Conservation (phyloP, 2,329 filamentous ascomycete genomes). For the Colletotrichum aenigma region DNA sequence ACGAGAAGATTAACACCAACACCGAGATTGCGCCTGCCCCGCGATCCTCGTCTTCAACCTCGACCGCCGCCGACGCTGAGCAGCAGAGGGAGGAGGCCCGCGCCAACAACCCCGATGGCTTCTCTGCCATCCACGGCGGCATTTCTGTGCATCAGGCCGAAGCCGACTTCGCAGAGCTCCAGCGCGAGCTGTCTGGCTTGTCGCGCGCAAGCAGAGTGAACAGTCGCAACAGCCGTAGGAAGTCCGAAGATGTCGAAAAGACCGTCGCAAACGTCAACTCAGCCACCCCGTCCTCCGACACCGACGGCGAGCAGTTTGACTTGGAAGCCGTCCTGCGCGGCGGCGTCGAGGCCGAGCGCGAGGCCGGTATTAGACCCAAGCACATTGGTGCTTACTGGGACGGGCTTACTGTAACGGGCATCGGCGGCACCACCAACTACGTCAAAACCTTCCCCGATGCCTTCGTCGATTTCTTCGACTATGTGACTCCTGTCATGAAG, state of each 20-base stretch:
- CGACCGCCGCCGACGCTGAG: slow-evolving; percentile 28
- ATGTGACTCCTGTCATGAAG: slow-evolving; percentile 66
- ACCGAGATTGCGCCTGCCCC: not conserved
- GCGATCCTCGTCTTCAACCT: slow-evolving; percentile 27
- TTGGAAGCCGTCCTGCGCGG: slow-evolving; percentile 77
- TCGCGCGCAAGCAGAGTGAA: slow-evolving; percentile 54
- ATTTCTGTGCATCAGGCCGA: slow-evolving; percentile 72
- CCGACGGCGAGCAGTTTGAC: slow-evolving; percentile 69
- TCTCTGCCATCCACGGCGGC: slow-evolving; percentile 45
- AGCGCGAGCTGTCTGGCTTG: slow-evolving; percentile 61
- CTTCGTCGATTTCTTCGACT: slow-evolving; percentile 77
- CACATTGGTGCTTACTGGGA: slow-evolving; percentile 84
- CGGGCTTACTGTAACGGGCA: slow-evolving; percentile 74
- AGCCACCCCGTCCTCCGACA: slow-evolving; percentile 39
- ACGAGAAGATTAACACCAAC: slow-evolving; percentile 20
- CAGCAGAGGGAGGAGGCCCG: slow-evolving; percentile 38
- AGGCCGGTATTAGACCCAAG: slow-evolving; percentile 81
- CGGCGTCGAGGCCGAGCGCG: slow-evolving; percentile 71
- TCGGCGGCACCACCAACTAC: slow-evolving; percentile 75
- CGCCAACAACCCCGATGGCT: slow-evolving; percentile 53
- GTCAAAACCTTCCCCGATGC: slow-evolving; percentile 79
- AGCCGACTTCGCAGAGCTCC: slow-evolving; percentile 73
- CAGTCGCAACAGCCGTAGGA: slow-evolving; percentile 29
- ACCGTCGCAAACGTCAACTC: slow-evolving; percentile 35
- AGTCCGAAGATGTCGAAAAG: slow-evolving; percentile 63